A percentile compares a stretch with the other conserved stretches of the same genome.
Evolutionary conservation across 345 rosid genomes (phyloP).

Genomic region (Erodium maritimum): DNA sequence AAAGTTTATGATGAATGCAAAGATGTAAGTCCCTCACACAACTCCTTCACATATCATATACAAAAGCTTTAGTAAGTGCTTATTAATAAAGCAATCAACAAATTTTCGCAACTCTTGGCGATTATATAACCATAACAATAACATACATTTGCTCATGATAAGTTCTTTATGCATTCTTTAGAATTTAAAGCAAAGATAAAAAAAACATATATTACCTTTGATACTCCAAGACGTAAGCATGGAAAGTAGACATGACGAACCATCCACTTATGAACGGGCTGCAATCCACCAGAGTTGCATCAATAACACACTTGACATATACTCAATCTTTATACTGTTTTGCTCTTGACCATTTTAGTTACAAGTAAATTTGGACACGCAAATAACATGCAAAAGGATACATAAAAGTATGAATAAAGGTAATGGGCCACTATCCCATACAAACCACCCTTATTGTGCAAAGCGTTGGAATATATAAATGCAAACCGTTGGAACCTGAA

Average conservation of each 20-base stretch:
- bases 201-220: constrained; percentile 56
- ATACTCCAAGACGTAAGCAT: constrained; percentile 59
- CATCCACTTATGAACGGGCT: constrained; percentile 99
- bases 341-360: background rate
- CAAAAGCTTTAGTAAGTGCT: background rate
- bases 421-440: no score
- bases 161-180: background rate
- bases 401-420: background rate
- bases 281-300: constrained; percentile 18
- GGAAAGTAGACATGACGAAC: constrained; percentile 94
- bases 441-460: no score
- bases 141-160: background rate
- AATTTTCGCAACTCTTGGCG: background rate
- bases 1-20: no score
- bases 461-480: no score
- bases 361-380: background rate
- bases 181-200: background rate
- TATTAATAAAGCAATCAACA: background rate
- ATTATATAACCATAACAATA: background rate
- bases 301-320: background rate
- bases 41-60: no score
- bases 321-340: background rate
- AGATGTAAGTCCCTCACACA: no score
- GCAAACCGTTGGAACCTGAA: no score
- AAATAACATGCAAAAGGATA: background rate